A percentile compares a stretch with the other conserved stretches of the same genome.
phyloP scores from a whole-genome alignment of 2,329 filamentous ascomycete genomes.

The Graphium sp. region DNA sequence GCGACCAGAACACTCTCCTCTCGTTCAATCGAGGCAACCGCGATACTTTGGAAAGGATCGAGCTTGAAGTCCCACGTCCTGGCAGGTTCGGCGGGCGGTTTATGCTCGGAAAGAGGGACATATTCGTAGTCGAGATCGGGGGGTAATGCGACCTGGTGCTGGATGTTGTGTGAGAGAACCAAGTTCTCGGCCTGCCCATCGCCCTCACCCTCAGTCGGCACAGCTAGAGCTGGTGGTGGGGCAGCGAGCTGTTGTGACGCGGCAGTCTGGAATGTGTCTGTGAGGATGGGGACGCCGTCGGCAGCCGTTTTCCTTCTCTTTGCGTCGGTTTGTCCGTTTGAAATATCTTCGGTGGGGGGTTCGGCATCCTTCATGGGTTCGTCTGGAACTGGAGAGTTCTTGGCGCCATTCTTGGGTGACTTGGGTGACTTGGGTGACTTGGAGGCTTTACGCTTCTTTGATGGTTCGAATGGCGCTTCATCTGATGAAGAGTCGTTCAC shows the following conservation, averaged over 20 bases:
- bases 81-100: conserved; percentile 73
- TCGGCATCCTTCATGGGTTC: conserved; percentile 22
- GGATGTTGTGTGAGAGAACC: conserved; percentile 88
- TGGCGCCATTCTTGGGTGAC: conserved; percentile 12
- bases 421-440: conserved; percentile 19
- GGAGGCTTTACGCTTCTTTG: conserved; percentile 10
- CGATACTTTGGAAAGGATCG: conserved; percentile 92
- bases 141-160: conserved; percentile 90
- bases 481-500: conserved; percentile 25
- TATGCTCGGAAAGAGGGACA: conserved; percentile 86
- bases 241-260: conserved; percentile 44
- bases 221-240: background rate
- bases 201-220: conserved; percentile 1
- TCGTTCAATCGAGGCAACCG: conserved; percentile 85
- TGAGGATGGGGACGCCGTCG: conserved; percentile 68
- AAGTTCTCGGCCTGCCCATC: conserved; percentile 39
- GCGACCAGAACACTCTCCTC: conserved; percentile 95
- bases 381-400: conserved; percentile 11
- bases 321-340: conserved; percentile 36
- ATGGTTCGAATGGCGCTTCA: conserved; percentile 9
- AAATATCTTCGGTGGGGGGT: conserved; percentile 23
- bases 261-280: conserved; percentile 89
- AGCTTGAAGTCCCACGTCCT: conserved; percentile 76
- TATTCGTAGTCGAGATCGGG: conserved; percentile 91
- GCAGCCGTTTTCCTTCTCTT: conserved; percentile 40